Evolutionary conservation across 257 asterid genomes (phyloP), one percentile per base, ranked within the genome.

Genomic region (Petunia secreta): DNA sequence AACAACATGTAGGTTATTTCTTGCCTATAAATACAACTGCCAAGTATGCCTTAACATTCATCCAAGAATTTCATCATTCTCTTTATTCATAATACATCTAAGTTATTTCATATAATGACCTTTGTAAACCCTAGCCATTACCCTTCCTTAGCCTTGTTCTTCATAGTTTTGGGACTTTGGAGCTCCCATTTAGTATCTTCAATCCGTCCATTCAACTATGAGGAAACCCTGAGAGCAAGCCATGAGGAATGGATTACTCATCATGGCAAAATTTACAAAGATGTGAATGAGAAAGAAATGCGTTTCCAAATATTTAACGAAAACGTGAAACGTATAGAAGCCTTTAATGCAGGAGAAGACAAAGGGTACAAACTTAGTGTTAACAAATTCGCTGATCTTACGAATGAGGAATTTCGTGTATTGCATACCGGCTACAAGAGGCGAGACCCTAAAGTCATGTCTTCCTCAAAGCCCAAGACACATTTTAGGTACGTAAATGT

Each of bases 241-340:
- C 89, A 89, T 9, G 87, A 89, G 63, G 69, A 63, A 38, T 89
- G 92, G 90, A 87, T 87, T 84, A 79, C 80, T 46, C 63, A 66
- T 1, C 85, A 87, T 39, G 87, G 79, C 0, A 85, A 85, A 34
- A 39, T 75, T 58, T 89, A 87, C 69, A 63, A 41, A 2, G 80
- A 82, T 6, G 57, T 62, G 8, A 13, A 2, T 0, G 89, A 89
- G 63, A 87, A 85, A 68, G 80, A 63, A 0, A 34, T 39, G 13
- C 88, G 90, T 34, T 87, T 83, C 8, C 25, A 78, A n/a, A 85
- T 87, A 73, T 89, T 87, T 14, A 85, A 80, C 60, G 82, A 82
- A 10, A 87, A 87, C 78, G 86, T 87, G 11, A n/a, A 80, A 68
- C 77, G 83, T 38, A 87, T 87, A n/a, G 87, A 89, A 8, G 44